Evolutionary conservation across 2,329 filamentous ascomycete species (phyloP).

Genomic region (Ceratocystis destructans): DNA sequence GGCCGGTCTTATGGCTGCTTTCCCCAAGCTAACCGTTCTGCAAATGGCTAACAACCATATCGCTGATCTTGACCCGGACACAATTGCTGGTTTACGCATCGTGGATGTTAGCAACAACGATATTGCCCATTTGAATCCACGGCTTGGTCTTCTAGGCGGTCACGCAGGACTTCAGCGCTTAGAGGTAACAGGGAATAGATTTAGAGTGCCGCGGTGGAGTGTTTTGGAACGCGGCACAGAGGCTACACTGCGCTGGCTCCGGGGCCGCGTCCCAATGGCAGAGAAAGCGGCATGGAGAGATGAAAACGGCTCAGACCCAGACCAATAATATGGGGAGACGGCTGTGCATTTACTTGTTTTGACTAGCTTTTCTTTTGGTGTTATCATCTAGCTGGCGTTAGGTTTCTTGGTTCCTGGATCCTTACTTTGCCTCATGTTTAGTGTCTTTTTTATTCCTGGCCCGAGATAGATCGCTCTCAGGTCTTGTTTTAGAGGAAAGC

Average conservation of each 20-base stretch:
- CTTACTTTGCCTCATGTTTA: conserved; percentile 4
- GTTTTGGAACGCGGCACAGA: conserved; percentile 80
- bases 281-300: conserved; percentile 45
- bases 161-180: conserved; percentile 47
- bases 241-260: conserved; percentile 65
- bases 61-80: conserved; percentile 55
- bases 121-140: conserved; percentile 65
- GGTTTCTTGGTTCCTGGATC: neutral
- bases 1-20: conserved; percentile 44
- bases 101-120: conserved; percentile 78
- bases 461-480: neutral
- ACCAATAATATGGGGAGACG: conserved; percentile 7
- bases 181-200: conserved; percentile 72
- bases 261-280: conserved; percentile 55
- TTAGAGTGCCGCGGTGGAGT: conserved; percentile 73
- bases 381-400: neutral
- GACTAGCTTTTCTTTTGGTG: conserved; percentile 9
- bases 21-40: conserved; percentile 57
- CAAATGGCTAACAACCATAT: conserved; percentile 70
- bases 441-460: neutral
- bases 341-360: neutral
- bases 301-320: conserved; percentile 25
- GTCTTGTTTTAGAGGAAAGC: neutral
- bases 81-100: conserved; percentile 58
- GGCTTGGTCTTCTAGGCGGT: conserved; percentile 62